These are phyloP conservation scores for Mycena haematopus DNA, from an alignment of 768 basidiomycete genomes.

Conservation along the genomic window DNA sequence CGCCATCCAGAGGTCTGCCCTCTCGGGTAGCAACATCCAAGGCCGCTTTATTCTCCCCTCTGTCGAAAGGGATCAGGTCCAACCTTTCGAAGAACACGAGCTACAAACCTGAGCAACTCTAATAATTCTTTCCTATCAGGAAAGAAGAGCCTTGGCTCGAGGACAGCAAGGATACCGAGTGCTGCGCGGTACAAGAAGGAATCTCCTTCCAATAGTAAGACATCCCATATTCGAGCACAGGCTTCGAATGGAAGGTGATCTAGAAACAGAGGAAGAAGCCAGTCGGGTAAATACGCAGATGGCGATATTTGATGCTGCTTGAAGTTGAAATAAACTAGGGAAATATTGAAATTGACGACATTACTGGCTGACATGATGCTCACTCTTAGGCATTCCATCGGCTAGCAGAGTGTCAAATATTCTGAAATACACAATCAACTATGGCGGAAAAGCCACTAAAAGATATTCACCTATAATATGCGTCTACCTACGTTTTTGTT, in stretches of 20 bases:
- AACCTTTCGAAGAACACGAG: conserved; percentile 7
- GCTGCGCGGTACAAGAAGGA: conserved; percentile 87
- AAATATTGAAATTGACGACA: conserved; percentile 4
- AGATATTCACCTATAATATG: conserved; percentile 74
- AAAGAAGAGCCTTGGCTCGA: conserved; percentile 89
- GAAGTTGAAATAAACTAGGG: conserved; percentile 89
- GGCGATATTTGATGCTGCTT: conserved; percentile 93
- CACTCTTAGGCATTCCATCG: conserved; percentile 93
- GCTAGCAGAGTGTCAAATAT: conserved; percentile 93
- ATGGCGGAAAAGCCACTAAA: neutral
- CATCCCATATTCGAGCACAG: conserved; percentile 89
- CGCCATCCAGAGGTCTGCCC: conserved; percentile 63
- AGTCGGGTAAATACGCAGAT: conserved; percentile 79
- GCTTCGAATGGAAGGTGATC: conserved; percentile 92
- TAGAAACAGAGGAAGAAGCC: conserved; percentile 82
- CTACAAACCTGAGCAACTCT: conserved; percentile 69
- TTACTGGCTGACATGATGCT: conserved; percentile 30
- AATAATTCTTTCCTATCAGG: conserved; percentile 82
- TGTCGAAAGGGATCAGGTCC: conserved; percentile 35
- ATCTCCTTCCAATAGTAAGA: conserved; percentile 86
- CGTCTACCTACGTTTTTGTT: conserved; percentile 19
- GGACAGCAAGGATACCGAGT: conserved; percentile 80
- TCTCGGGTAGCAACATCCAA: conserved; percentile 83
- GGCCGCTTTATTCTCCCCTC: conserved; percentile 85
- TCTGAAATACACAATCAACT: conserved; percentile 43